Conservation (phyloP, 768 basidiomycete species). For the Termitomyces sp. region DNA sequence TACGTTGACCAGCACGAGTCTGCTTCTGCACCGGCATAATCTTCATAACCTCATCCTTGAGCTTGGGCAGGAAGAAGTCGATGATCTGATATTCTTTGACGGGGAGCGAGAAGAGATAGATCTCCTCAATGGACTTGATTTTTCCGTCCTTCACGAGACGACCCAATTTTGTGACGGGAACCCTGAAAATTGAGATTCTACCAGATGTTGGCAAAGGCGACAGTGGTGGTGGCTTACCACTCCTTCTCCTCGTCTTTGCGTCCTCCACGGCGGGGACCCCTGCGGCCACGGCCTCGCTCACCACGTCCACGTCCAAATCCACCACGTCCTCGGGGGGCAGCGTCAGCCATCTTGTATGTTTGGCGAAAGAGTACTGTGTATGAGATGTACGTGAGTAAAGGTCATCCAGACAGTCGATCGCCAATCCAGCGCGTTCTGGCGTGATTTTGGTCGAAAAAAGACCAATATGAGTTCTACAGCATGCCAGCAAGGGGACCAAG, state of each 20-base stretch:
- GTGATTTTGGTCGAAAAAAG: constrained; percentile 11
- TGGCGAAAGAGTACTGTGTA: constrained; percentile 20
- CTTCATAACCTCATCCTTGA: constrained; percentile 99
- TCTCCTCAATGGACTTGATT: constrained; percentile 99
- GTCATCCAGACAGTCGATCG: constrained; percentile 39
- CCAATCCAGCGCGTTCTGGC: constrained; percentile 48
- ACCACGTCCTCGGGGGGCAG: constrained; percentile 64
- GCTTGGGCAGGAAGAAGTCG: constrained; percentile 97
- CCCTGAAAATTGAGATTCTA: constrained; percentile 50
- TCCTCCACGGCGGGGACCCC: constrained; percentile 91
- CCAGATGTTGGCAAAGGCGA: background rate
- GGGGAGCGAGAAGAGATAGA: constrained; percentile 99
- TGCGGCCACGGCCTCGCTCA: constrained; percentile 84
- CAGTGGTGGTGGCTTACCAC: constrained; percentile 62
- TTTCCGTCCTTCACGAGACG: constrained; percentile 99
- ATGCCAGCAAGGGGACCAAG: constrained; percentile 7
- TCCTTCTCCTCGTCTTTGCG: constrained; percentile 99
- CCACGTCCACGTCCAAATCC: constrained; percentile 89
- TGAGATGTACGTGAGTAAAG: constrained; percentile 23
- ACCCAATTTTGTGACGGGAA: constrained; percentile 98
- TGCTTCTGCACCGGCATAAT: constrained; percentile 99
- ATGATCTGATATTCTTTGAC: constrained; percentile 99
- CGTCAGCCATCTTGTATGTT: constrained; percentile 71
- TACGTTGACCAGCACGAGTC: constrained; percentile 98
- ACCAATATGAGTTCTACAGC: background rate